Evolutionary conservation across 2,329 filamentous ascomycete genomes (phyloP).

Genomic region (Teratosphaeriaceae sp.): DNA sequence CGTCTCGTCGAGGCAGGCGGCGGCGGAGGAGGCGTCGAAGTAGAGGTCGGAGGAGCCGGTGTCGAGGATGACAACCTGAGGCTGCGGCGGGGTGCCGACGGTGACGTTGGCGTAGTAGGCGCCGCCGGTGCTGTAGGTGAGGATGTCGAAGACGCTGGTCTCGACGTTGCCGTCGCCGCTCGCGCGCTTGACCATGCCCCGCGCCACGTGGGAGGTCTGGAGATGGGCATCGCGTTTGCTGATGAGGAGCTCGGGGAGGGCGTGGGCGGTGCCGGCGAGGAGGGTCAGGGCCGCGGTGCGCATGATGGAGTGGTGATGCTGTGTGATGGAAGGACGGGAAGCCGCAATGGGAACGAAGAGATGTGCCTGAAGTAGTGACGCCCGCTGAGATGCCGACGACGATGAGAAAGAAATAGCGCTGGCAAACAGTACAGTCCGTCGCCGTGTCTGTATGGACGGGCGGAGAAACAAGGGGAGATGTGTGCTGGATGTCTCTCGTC

Average conservation of each 20-base stretch:
- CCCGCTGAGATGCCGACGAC: background rate
- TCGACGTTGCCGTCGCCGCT: slow-evolving; percentile 16
- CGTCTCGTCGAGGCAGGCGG: slow-evolving; percentile 15
- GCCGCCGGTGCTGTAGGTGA: slow-evolving; percentile 25
- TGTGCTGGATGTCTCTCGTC: too few species aligned
- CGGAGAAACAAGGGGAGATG: too few species aligned
- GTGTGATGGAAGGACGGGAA: background rate
- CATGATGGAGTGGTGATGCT: slow-evolving; percentile 1
- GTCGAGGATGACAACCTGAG: slow-evolving; percentile 27
- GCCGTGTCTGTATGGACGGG: too few species aligned
- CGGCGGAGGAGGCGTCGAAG: slow-evolving; percentile 22
- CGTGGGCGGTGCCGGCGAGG: slow-evolving; percentile 13
- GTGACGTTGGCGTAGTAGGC: slow-evolving; percentile 31
- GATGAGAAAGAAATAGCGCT: too few species aligned
- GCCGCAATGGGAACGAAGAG: too few species aligned
- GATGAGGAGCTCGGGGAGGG: slow-evolving; percentile 21
- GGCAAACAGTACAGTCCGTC: too few species aligned
- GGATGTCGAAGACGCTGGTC: slow-evolving; percentile 25
- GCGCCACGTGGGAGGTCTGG: slow-evolving; percentile 11
- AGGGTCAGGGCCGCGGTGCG: slow-evolving; percentile 10
- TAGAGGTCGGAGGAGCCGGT: slow-evolving; percentile 30
- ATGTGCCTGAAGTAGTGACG: too few species aligned
- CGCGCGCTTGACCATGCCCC: slow-evolving; percentile 9
- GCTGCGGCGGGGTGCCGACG: slow-evolving; percentile 28
- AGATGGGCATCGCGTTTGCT: slow-evolving; percentile 21